Conservation (phyloP, 495 filamentous ascomycete genomes). For the Friedmanniomyces simplex region DNA sequence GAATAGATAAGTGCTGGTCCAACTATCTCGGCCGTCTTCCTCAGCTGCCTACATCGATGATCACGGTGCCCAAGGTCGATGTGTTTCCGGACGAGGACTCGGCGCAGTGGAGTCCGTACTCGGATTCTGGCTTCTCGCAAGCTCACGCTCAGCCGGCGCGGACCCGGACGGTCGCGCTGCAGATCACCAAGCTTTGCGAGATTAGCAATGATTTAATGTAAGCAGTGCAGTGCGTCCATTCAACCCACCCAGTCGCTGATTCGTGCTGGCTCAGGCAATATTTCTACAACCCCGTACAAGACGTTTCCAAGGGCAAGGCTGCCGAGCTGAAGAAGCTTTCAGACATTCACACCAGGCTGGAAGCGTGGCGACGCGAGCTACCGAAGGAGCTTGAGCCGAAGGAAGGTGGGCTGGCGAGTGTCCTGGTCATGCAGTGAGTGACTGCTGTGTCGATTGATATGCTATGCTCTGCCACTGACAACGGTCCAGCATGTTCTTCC, state of each 20-base stretch:
- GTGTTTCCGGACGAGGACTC: conserved; percentile 85
- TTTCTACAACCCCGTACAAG: conserved; percentile 75
- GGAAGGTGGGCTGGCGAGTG: conserved; percentile 78
- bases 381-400: conserved; percentile 81
- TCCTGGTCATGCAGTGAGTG: conserved; percentile 88
- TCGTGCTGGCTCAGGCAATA: conserved; percentile 33
- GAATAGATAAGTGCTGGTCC: conserved; percentile 81
- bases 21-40: conserved; percentile 93
- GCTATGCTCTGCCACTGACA: conserved; percentile 25
- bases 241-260: neutral
- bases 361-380: conserved; percentile 80
- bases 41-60: conserved; percentile 65
- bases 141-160: conserved; percentile 68
- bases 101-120: conserved; percentile 78
- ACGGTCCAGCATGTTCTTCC: conserved; percentile 81
- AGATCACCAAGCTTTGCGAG: conserved; percentile 75
- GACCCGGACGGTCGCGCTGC: conserved; percentile 70
- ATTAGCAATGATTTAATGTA: conserved; percentile 80
- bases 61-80: conserved; percentile 79
- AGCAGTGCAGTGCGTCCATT: neutral
- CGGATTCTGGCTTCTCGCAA: conserved; percentile 63
- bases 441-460: neutral
- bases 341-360: conserved; percentile 80
- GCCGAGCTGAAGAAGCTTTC: conserved; percentile 87
- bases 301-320: conserved; percentile 53